Evolutionary conservation across 805 yeast species (phyloP).

Genomic region (Spathaspora boniae): DNA sequence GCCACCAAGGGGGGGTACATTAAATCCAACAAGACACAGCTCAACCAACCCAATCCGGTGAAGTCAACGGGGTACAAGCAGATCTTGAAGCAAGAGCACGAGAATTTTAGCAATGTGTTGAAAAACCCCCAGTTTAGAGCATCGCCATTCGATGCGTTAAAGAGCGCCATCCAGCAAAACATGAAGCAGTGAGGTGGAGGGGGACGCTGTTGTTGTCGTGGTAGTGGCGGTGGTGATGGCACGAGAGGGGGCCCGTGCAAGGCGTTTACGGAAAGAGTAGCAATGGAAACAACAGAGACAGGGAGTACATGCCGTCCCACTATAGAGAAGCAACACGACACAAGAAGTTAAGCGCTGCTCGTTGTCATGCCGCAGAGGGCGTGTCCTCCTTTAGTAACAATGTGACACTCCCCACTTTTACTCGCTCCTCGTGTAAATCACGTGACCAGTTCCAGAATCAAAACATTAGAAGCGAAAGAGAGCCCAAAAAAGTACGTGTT

Average conservation of each 20-base stretch:
- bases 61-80: constrained; percentile 37
- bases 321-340: too few species aligned
- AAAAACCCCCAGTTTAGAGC: constrained; percentile 51
- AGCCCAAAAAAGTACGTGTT: too few species aligned
- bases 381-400: too few species aligned
- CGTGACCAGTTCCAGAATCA: too few species aligned
- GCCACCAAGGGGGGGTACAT: constrained; percentile 18
- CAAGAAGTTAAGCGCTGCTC: too few species aligned
- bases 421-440: too few species aligned
- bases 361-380: too few species aligned
- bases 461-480: too few species aligned
- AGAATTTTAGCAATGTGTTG: constrained; percentile 56
- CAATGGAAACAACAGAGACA: background rate
- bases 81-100: constrained; percentile 55
- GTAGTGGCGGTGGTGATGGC: background rate
- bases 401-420: too few species aligned
- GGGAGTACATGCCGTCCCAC: too few species aligned
- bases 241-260: background rate
- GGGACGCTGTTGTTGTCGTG: background rate
- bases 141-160: constrained; percentile 64
- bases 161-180: constrained; percentile 44
- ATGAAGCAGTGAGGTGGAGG: constrained; percentile 4
- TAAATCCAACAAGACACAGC: constrained; percentile 18
- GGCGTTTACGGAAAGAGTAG: constrained; percentile 1
- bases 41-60: constrained; percentile 51